These are phyloP conservation scores for Claviceps sorghi DNA, from an alignment of 2,329 filamentous ascomycete genomes.

Conservation along the genomic window DNA sequence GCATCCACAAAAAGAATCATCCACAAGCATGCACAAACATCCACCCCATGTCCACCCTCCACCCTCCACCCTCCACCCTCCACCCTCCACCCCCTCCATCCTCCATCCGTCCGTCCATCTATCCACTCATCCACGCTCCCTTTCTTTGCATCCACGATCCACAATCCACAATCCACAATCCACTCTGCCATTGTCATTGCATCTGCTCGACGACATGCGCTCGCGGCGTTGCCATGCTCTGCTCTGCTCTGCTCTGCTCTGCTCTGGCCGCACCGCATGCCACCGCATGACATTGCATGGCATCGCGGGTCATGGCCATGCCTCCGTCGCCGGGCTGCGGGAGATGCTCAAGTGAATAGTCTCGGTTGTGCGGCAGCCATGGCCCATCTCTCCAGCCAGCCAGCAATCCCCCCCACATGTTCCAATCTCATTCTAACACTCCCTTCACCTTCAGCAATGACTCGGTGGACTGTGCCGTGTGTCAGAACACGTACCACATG, in stretches of 20 bases:
- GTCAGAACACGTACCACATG: slow-evolving; percentile 94
- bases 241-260: too few species aligned
- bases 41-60: too few species aligned
- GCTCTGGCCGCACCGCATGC: too few species aligned
- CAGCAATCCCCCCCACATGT: neutral
- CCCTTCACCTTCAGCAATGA: slow-evolving; percentile 48
- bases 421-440: neutral
- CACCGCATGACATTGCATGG: too few species aligned
- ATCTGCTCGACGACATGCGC: slow-evolving; percentile 4
- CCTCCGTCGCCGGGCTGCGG: neutral
- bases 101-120: too few species aligned
- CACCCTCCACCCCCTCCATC: too few species aligned
- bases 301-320: too few species aligned
- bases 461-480: slow-evolving; percentile 94
- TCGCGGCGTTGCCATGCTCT: too few species aligned
- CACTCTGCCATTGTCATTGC: slow-evolving; percentile 5
- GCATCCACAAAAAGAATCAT: too few species aligned
- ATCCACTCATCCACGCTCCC: neutral
- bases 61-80: too few species aligned
- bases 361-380: neutral
- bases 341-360: neutral
- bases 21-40: too few species aligned
- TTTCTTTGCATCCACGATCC: slow-evolving; percentile 10
- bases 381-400: neutral
- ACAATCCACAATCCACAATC: neutral